Evolutionary conservation across 495 filamentous ascomycete species (phyloP), one percentile per base, ranked within the genome.

Genomic region (Penicillium odoratum): DNA sequence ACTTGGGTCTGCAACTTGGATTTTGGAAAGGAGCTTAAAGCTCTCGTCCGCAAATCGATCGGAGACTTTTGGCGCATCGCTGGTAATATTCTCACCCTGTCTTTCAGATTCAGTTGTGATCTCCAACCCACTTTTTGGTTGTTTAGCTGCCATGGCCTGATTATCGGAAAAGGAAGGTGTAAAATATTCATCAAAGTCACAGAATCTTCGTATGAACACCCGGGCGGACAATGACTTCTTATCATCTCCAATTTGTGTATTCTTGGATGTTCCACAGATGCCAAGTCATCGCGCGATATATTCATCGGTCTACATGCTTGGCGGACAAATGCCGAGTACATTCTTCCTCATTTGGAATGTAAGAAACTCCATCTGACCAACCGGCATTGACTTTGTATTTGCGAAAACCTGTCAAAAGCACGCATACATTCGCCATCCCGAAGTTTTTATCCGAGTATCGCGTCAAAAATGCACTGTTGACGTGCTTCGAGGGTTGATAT

Each of bases 31-130:
- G 1, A 78, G 68, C 48, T 75, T 76, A 43, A 74, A 78, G 48
- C 74, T 76, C 55, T 78, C 74, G 40, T 78, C 72, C 11, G 73
- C 75, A 48, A 65, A 75, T 28, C 67, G 69, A 31, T 69, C 69
- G n/a, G 71, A 65, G 6, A 78, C 53, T 45, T 69, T 74, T 10
- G 67, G 71, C 2, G 61, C 52, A 28, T 48, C 28, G 31, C 51
- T 36, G 31, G 25, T 21, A 15, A 11, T 43, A 15, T 43, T 43
- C 7, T 48, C 18, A 8, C 16, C 45, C 21, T 26, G 7, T 48
- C 45, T 6, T 10, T 48, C 18, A 21, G 45, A 25, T 26, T 48
- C 45, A 7, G 18, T 25, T 11, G 18, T 15, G 4, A 13, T 26
- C 45, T 48, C 18, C 16, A 13, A 26, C 16, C 7, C 10, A 1